A percentile compares a stretch with the other conserved stretches of the same genome.
phyloP scores from a whole-genome alignment of 331 rosid genomes.

The Stylosanthes scabra region DNA sequence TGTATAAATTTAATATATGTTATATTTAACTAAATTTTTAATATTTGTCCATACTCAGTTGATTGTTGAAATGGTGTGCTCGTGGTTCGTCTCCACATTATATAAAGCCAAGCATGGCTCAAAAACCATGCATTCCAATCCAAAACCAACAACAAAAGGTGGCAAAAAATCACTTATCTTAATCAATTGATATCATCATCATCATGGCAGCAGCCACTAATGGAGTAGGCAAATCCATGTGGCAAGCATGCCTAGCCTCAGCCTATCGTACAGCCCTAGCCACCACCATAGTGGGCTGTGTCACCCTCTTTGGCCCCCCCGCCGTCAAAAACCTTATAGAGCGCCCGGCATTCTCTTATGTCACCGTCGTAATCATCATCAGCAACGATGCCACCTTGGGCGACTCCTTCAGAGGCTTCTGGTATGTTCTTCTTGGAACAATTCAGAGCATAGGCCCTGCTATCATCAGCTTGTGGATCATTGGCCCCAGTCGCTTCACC shows the following conservation, averaged over 20 bases:
- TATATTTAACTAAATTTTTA: too few relatives aligned
- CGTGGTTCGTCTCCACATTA: background rate
- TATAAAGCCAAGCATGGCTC: constrained; percentile 8
- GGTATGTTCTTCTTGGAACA: constrained; percentile 67
- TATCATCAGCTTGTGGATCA: constrained; percentile 59
- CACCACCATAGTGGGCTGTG: constrained; percentile 59
- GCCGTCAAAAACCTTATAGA: constrained; percentile 45
- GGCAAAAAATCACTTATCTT: too few relatives aligned
- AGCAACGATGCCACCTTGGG: constrained; percentile 68
- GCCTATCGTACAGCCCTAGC: constrained; percentile 66
- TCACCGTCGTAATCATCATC: constrained; percentile 63
- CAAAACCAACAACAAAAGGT: background rate
- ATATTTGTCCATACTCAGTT: too few relatives aligned
- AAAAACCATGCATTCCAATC: background rate
- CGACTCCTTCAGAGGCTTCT: constrained; percentile 59
- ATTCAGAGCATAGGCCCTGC: constrained; percentile 64
- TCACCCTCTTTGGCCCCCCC: constrained; percentile 66
- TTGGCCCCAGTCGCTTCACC: constrained; percentile 55
- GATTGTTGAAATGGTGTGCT: too few relatives aligned
- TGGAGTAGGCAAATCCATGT: constrained; percentile 37
- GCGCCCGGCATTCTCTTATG: constrained; percentile 86
- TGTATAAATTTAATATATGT: too few relatives aligned
- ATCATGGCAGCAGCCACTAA: constrained; percentile 16
- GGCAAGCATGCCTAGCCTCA: constrained; percentile 63
- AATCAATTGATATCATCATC: background rate